These are phyloP conservation scores for Hygrophoropsis aurantiaca DNA, from an alignment of 768 basidiomycete genomes.

Conservation along the genomic window DNA sequence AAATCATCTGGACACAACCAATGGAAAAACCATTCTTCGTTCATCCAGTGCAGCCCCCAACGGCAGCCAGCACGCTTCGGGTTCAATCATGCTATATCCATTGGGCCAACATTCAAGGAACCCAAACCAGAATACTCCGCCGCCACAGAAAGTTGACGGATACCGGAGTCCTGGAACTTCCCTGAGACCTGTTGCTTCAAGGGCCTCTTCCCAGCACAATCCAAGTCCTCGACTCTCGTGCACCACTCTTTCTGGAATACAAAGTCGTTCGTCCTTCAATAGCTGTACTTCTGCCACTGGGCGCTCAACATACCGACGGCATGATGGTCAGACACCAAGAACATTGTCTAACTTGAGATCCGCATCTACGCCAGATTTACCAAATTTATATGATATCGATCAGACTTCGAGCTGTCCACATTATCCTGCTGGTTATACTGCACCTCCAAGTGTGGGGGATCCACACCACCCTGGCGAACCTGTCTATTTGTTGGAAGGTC, in stretches of 20 bases:
- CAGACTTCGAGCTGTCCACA: too few relatives aligned
- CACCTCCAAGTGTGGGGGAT: slow-evolving; percentile 5
- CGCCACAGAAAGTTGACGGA: neutral
- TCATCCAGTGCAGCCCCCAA: neutral
- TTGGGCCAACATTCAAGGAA: slow-evolving; percentile 3
- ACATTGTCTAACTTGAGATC: slow-evolving; percentile 1
- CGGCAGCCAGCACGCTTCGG: too few relatives aligned
- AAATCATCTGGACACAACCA: too few relatives aligned
- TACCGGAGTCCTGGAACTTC: neutral
- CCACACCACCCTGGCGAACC: slow-evolving; percentile 9
- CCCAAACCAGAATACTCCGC: neutral
- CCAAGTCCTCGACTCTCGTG: too few relatives aligned
- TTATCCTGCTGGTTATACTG: neutral
- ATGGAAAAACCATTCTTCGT: too few relatives aligned
- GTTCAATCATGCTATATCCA: too few relatives aligned
- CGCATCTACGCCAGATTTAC: neutral
- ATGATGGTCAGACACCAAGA: slow-evolving; percentile 14
- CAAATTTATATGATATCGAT: neutral
- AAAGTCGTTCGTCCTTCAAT: too few relatives aligned
- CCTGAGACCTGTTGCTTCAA: neutral
- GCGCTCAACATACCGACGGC: slow-evolving; percentile 19
- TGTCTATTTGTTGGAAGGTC: neutral
- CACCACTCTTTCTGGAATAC: too few relatives aligned
- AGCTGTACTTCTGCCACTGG: too few relatives aligned
- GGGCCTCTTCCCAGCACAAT: neutral